Conservation (phyloP, 1,139 yeast species). For the Debaryomycetaceae sp. region DNA sequence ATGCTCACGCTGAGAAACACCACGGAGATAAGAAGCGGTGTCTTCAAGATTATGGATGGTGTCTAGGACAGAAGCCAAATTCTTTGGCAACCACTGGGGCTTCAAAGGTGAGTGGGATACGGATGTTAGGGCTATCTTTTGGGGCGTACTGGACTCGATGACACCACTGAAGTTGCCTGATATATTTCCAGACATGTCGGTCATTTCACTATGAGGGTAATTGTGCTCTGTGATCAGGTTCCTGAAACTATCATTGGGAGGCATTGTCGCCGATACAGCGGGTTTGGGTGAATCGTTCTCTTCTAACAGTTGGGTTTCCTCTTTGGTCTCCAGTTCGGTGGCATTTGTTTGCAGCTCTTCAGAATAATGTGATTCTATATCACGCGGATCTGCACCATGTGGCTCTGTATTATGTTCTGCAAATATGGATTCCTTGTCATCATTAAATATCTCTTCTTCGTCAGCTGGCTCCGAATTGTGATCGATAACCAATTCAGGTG, state of each 20-base stretch:
- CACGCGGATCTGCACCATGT: background rate
- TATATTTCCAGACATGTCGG: background rate
- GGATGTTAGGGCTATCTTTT: conserved; percentile 6
- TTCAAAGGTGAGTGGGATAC: conserved; percentile 1
- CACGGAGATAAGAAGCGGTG: conserved; percentile 30
- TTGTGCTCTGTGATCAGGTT: too few species aligned
- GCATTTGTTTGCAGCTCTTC: too few species aligned
- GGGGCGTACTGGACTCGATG: conserved; percentile 20
- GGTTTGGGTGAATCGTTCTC: background rate
- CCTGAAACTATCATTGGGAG: background rate
- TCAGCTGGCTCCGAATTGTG: background rate
- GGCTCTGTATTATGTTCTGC: background rate
- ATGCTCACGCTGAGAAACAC: conserved; percentile 20
- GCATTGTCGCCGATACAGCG: background rate
- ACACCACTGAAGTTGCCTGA: conserved; percentile 10
- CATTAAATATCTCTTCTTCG: background rate
- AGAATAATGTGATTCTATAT: too few species aligned
- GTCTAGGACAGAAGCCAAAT: conserved; percentile 19
- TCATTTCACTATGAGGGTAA: background rate
- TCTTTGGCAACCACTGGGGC: conserved; percentile 12
- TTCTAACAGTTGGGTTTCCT: too few species aligned
- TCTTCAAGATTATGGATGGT: conserved; percentile 36
- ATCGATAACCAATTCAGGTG: background rate
- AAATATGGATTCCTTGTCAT: background rate
- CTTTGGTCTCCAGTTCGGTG: too few species aligned